These are phyloP conservation scores for Exophiala phaeomuriformis DNA, from an alignment of 2,329 filamentous ascomycete species.

Conservation along the genomic window DNA sequence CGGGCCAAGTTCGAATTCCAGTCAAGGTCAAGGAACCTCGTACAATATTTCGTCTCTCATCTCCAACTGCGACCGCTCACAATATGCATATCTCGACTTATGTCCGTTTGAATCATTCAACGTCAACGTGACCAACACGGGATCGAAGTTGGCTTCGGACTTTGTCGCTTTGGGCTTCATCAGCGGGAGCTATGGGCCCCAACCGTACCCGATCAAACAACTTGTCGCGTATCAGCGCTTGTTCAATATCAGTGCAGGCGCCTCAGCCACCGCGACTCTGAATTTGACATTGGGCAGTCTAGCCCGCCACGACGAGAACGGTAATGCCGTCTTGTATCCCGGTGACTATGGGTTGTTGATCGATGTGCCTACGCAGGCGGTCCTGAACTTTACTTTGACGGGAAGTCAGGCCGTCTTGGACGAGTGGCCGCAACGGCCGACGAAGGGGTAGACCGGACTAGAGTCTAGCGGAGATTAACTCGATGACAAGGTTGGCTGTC, in stretches of 20 bases:
- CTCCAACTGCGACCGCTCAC: constrained; percentile 26
- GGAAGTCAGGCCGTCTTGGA: constrained; percentile 30
- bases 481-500: too few species aligned
- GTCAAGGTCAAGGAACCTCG: constrained; percentile 16
- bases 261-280: constrained; percentile 29
- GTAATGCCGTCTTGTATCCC: constrained; percentile 37
- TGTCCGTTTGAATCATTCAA: constrained; percentile 35
- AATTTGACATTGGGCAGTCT: constrained; percentile 36
- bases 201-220: constrained; percentile 39
- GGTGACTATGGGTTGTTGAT: constrained; percentile 38
- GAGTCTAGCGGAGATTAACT: too few species aligned
- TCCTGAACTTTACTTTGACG: constrained; percentile 31
- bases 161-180: constrained; percentile 38
- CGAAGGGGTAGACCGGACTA: background rate
- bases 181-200: constrained; percentile 34
- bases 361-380: constrained; percentile 35
- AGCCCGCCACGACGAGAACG: constrained; percentile 34
- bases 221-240: constrained; percentile 37
- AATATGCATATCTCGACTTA: constrained; percentile 31
- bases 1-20: background rate
- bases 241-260: constrained; percentile 25
- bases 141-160: constrained; percentile 31
- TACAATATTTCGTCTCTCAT: constrained; percentile 35
- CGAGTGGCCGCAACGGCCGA: constrained; percentile 31
- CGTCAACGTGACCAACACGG: constrained; percentile 34